Conservation (phyloP, 805 yeast species). For the Ogataea salicorniae region DNA sequence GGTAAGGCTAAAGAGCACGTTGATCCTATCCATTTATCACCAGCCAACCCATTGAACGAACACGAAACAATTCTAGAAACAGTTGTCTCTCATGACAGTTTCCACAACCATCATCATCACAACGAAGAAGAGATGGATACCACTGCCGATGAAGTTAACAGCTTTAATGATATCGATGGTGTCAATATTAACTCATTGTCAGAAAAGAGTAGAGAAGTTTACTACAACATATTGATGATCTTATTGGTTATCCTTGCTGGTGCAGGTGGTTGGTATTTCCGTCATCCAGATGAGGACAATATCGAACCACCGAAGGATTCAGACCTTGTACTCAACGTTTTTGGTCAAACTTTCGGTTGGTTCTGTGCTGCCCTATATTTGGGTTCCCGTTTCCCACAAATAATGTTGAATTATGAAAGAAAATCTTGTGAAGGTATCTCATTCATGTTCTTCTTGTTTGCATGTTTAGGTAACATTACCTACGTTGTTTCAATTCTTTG, state of each 20-base stretch:
- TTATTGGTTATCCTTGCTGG: slow-evolving; percentile 70
- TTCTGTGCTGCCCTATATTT: slow-evolving; percentile 67
- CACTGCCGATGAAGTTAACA: slow-evolving; percentile 20
- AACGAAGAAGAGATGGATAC: slow-evolving; percentile 26
- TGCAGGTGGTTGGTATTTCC: slow-evolving; percentile 77
- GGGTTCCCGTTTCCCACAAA: slow-evolving; percentile 92
- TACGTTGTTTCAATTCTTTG: slow-evolving; percentile 82
- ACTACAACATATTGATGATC: slow-evolving; percentile 48
- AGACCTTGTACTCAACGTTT: slow-evolving; percentile 57
- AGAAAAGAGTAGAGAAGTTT: slow-evolving; percentile 21
- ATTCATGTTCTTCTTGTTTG: slow-evolving; percentile 88
- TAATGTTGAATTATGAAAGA: slow-evolving; percentile 74
- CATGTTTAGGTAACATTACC: slow-evolving; percentile 89
- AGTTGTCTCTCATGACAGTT: slow-evolving; percentile 42
- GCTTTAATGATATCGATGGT: slow-evolving; percentile 30
- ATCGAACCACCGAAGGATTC: slow-evolving; percentile 30
- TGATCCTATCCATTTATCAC: slow-evolving; percentile 77
- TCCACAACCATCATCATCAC: slow-evolving; percentile 7
- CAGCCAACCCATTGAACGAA: slow-evolving; percentile 79
- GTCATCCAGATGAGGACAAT: slow-evolving; percentile 30
- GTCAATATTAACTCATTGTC: slow-evolving; percentile 15
- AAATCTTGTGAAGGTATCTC: slow-evolving; percentile 95
- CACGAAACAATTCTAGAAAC: slow-evolving; percentile 56
- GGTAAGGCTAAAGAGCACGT: slow-evolving; percentile 42
- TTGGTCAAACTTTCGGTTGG: slow-evolving; percentile 89